Conservation (phyloP, 2,329 filamentous ascomycete species). For the Sarocladium oryzae region DNA sequence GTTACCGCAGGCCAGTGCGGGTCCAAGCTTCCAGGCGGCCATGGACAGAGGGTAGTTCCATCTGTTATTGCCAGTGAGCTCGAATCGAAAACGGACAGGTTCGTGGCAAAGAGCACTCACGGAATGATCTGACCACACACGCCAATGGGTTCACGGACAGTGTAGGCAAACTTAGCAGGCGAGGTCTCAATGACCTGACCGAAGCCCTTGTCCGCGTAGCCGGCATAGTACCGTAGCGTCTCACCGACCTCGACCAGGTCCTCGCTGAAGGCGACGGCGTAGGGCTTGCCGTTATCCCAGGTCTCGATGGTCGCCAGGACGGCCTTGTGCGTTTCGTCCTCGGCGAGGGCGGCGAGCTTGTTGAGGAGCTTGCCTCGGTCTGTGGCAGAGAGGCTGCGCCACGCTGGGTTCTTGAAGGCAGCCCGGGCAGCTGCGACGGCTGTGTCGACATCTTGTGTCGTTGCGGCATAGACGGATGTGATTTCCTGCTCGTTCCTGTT, state of each 20-base stretch:
- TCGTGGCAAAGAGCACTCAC: too few species aligned
- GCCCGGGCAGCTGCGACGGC: constrained; percentile 64
- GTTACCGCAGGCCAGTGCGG: constrained; percentile 53
- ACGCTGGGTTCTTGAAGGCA: constrained; percentile 60
- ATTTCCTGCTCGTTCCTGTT: constrained; percentile 57
- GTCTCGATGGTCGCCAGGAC: constrained; percentile 52
- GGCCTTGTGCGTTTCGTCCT: constrained; percentile 55
- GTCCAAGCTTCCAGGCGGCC: constrained; percentile 52
- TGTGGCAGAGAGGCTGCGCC: constrained; percentile 61
- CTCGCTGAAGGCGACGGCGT: constrained; percentile 55
- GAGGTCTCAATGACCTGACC: constrained; percentile 71
- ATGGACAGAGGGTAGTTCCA: constrained; percentile 78
- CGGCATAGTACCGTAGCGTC: constrained; percentile 67
- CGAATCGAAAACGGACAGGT: too few species aligned
- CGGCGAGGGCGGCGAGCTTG: constrained; percentile 63
- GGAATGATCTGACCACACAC: constrained; percentile 73
- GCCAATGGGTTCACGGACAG: constrained; percentile 67
- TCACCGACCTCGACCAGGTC: constrained; percentile 47
- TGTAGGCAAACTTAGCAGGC: constrained; percentile 67
- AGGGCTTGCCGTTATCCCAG: constrained; percentile 78
- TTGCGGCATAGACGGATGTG: constrained; percentile 62
- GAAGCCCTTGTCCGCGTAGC: constrained; percentile 73
- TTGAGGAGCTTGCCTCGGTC: constrained; percentile 63
- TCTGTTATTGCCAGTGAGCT: too few species aligned
- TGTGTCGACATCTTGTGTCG: constrained; percentile 58